Conservation (phyloP, 345 rosid species). For the Populus euphratica region DNA sequence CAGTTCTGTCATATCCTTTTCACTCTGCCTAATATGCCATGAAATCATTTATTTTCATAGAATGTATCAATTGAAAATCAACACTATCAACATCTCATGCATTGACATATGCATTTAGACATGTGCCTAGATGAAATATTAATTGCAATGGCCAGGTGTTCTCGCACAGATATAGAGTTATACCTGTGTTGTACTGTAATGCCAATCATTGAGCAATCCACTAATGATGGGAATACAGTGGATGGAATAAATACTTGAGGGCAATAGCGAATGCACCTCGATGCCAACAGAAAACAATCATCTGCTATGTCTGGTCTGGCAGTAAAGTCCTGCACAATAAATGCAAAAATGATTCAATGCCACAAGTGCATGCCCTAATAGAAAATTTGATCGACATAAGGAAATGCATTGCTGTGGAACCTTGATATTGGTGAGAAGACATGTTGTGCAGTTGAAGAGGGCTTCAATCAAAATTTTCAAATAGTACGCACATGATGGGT, state of each 20-base stretch:
- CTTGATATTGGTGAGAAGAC: slow-evolving; percentile 83
- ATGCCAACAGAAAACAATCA: slow-evolving; percentile 94
- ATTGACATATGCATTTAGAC: background rate
- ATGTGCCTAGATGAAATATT: background rate
- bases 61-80: background rate
- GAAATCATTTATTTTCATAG: background rate
- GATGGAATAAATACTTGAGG: slow-evolving; percentile 84
- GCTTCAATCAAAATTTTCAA: slow-evolving; percentile 84
- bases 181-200: slow-evolving; percentile 95
- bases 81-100: background rate
- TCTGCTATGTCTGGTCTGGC: slow-evolving; percentile 93
- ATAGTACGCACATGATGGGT: slow-evolving; percentile 81
- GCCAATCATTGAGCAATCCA: slow-evolving; percentile 82
- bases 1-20: background rate
- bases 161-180: slow-evolving; percentile 11
- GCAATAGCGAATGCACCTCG: slow-evolving; percentile 95
- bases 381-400: slow-evolving; percentile 7
- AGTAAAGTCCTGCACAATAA: slow-evolving; percentile 73
- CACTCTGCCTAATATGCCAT: background rate
- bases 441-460: slow-evolving; percentile 75
- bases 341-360: slow-evolving; percentile 13
- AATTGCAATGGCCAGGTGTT: background rate
- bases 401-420: slow-evolving; percentile 31
- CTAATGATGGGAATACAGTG: slow-evolving; percentile 62
- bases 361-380: background rate